phyloP scores from a whole-genome alignment of 2,329 filamentous ascomycete species.

The Botrytis elliptica region DNA sequence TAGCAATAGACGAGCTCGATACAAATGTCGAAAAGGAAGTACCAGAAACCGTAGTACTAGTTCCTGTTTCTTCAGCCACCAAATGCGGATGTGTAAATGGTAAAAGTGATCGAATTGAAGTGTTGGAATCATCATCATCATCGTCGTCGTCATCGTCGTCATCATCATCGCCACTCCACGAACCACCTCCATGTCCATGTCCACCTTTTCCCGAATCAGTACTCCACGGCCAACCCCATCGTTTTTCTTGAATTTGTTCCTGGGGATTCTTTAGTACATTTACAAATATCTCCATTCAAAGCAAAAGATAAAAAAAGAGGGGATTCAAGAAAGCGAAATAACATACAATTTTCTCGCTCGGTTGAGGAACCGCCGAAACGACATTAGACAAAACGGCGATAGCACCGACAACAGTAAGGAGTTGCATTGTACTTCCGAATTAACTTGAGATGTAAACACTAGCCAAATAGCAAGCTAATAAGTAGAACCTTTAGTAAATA shows the following conservation, averaged over 20 bases:
- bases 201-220: neutral
- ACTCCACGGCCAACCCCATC: constrained; percentile 16
- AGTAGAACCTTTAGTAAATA: neutral
- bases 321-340: neutral
- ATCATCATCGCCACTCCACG: neutral
- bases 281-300: neutral
- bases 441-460: neutral
- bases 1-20: neutral
- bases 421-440: constrained; percentile 24
- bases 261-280: neutral
- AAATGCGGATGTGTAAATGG: constrained; percentile 6
- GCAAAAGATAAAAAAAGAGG: too few relatives aligned
- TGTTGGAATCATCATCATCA: neutral
- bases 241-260: neutral
- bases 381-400: constrained; percentile 23
- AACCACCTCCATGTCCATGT: constrained; percentile 1
- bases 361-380: constrained; percentile 18
- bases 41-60: neutral
- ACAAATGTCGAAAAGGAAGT: neutral
- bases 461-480: neutral
- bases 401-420: constrained; percentile 22
- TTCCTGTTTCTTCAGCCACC: neutral
- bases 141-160: neutral
- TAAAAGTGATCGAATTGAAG: neutral
- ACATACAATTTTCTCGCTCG: neutral